A percentile compares a stretch with the other conserved stretches of the same genome.
Conservation (phyloP, 768 basidiomycete genomes). For the Phaeolepiota aurea region DNA sequence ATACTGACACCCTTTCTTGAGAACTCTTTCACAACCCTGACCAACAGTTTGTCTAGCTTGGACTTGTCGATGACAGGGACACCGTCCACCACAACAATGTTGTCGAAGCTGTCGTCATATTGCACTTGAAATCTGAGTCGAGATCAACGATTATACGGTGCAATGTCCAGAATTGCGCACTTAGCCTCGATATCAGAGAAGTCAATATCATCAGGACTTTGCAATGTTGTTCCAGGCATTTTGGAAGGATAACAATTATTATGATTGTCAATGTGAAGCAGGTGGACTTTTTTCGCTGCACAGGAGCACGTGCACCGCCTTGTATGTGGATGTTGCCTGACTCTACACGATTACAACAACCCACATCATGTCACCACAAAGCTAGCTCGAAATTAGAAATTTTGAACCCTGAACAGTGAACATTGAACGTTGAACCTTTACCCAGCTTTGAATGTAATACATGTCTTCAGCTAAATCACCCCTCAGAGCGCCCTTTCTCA, state of each 20-base stretch:
- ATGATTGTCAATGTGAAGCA: background rate
- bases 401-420: too few species aligned
- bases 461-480: too few species aligned
- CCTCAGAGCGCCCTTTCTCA: too few species aligned
- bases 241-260: constrained; percentile 11
- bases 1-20: constrained; percentile 71
- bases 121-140: constrained; percentile 71
- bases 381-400: too few species aligned
- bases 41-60: constrained; percentile 74
- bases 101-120: constrained; percentile 83
- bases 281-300: too few species aligned
- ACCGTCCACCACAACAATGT: constrained; percentile 87
- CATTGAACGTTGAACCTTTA: too few species aligned
- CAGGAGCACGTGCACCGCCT: too few species aligned
- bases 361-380: too few species aligned
- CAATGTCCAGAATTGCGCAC: constrained; percentile 37
- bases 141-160: constrained; percentile 2
- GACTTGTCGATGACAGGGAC: constrained; percentile 83
- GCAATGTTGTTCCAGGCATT: constrained; percentile 36
- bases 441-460: too few species aligned
- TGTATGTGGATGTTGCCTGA: background rate
- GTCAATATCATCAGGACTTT: constrained; percentile 64
- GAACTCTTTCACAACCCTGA: constrained; percentile 81
- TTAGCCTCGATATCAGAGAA: constrained; percentile 85
- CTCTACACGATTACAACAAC: too few species aligned